Evolutionary conservation across 148 eudicot genomes (phyloP), one percentile per base, ranked within the genome.

Genomic region (Nepenthes gracilis): DNA sequence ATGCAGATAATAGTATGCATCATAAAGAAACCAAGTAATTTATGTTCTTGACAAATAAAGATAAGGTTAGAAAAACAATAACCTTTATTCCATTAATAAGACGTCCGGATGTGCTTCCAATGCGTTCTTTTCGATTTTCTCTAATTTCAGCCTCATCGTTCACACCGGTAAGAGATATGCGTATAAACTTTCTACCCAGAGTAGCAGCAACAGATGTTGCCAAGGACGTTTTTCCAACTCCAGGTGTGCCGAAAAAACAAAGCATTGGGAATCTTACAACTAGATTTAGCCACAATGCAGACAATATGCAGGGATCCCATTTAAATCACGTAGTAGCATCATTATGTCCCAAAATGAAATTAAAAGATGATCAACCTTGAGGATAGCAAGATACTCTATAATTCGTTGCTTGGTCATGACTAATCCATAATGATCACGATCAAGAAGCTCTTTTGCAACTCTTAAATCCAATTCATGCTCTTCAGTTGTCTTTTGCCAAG

Each of bases 71-170:
- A 93, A 64, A 61, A 96, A 96, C 70, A 89, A 96, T 72, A 23
- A 23, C 0, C 23, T 23, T 23, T 23, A 23, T 23, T 23, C 23
- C 23, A 23, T 23, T 23, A 23, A 93, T 86, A 66, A 93, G 99
- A 66, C 99, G 99, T 50, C 97, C 99, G 7, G 99, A 96, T 97
- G 89, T 93, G 78, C 99, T 93, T 58, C 99, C 96, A 64, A 93
- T 81, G 70, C 88, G 89, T 34, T 96, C 89, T 72, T 96, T 80
- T 61, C 99, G 83, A 71, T 93, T 96, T 67, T 96, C 99, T 77
- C 99, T 86, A 74, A 23, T 23, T 23, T 23, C 23, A 23, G 23
- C 23, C 23, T 23, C 23, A 23, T 23, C 23, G 23, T 23, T 23
- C 23, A 23, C 23, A 23, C 23, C 23, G 23, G 23, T 0, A 23